Base-by-base conservation (phyloP, 257 asterid species). In the Paulownia fortunei region DNA sequence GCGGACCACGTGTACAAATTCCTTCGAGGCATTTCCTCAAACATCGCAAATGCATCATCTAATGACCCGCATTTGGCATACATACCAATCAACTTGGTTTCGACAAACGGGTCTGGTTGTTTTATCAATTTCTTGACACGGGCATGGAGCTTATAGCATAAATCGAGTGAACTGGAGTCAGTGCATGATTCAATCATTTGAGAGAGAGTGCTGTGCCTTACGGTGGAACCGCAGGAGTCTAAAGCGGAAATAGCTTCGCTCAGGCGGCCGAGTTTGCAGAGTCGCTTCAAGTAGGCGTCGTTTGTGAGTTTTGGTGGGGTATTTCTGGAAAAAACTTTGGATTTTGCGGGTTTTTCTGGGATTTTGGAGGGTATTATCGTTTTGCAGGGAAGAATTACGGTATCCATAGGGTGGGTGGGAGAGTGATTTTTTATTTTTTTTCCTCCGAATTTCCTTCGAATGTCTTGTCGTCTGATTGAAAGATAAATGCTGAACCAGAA, bases 1-100 rank as follows among this genome's bases (percentile, higher is more conserved):
- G 95, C 91, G 4, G 98, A 87, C 98, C 98, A 93, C 0, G 93
- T 60, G 81, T 82, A 90, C 91, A 93, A 75, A 61, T 92, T 81
- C 76, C 94, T 86, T 36, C 78, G 78, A 69, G 79, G 73, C 97
- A 92, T 92, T 81, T 82, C 81, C 16, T 86, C 88, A 44, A 93
- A 93, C 88, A 92, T 84, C 1, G 32, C 47, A 70, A 81, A 84
- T 0, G 96, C 96, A 72, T 83, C 89, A 23, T 69, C 82, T 24
- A 93, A 78, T 15, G 88, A 92, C 46, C 97, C 98, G 52, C 96
- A 93, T 68, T 88, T 89, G 0, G 95, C 86, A 46, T 85, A 93
- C 95, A 92, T 89, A 0, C 92, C 75, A 2, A 93, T 77, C 32
- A 93, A 49, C 73, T 90, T 89, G 64, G 93, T 83, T 58, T 84